Base-by-base conservation (phyloP, 164 flowering plant genomes). In the Stephania cephalantha region DNA sequence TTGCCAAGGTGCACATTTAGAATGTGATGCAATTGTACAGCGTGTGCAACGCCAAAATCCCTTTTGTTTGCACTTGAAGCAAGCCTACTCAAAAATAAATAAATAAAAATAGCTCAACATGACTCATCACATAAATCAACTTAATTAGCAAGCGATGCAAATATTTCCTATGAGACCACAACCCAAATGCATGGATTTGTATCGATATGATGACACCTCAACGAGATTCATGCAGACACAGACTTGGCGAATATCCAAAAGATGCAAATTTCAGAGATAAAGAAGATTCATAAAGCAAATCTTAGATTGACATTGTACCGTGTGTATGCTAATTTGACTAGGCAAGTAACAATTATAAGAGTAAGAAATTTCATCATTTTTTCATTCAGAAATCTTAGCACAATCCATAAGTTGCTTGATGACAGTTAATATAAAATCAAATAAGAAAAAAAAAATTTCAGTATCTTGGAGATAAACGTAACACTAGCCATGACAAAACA, bases 1-100 rank as follows among this genome's bases (percentile, higher is more conserved):
- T 52, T 91, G 88, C 92, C 97, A 95, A 29, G 99, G 85, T 35
- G 90, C 88, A 84, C 97, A 93, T 74, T 88, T 88, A 71, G 82
- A 76, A 80, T 95, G 98, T 65, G 93, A 87, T 67, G 98, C 94
- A 31, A 89, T 64, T 25, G 81, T 66, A 79, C 99, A 95, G 74
- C 85, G 78, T 46, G 85, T 76, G 79, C 99, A 95, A 70, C 90
- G 85, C 98, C 90, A 92, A 67, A 85, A 70, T 46, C 76, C 76
- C 70, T 80, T 89, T 72, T 86, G 85, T 74, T 87, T 91, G 85
- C 98, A 95, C 48, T 87, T 30, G 70, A 84, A 87, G 85, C 99
- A 93, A 72, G 77, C 90, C 98, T 94, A 80, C 73, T 61, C 7
- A 50, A 67, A 46, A 77, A 53, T 74, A 42, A 20, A 18, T 46